Evolutionary conservation across 2,329 filamentous ascomycete genomes (phyloP).

Genomic region (Proliferodiscus dingleyae): DNA sequence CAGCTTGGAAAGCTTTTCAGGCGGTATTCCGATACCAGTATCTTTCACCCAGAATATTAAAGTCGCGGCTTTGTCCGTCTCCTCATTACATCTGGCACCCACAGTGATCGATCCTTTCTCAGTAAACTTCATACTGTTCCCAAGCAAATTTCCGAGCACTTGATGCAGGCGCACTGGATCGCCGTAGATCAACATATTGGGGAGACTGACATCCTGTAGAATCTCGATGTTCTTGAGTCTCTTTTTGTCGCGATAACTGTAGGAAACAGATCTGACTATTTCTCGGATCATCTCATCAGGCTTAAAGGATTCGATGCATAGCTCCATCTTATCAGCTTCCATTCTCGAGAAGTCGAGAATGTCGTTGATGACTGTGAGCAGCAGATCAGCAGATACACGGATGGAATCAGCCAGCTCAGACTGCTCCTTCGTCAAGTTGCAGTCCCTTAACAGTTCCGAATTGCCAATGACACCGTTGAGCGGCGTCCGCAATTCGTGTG

Average conservation of each 20-base stretch:
- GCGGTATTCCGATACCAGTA: slow-evolving; percentile 85
- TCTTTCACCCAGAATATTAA: slow-evolving; percentile 84
- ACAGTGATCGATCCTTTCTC: slow-evolving; percentile 83
- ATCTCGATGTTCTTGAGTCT: slow-evolving; percentile 60
- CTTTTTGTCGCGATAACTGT: slow-evolving; percentile 60
- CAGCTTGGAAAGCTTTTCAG: slow-evolving; percentile 75
- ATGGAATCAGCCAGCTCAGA: slow-evolving; percentile 85
- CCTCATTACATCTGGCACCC: slow-evolving; percentile 65
- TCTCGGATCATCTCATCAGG: slow-evolving; percentile 62
- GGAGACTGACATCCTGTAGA: slow-evolving; percentile 64
- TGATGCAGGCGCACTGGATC: slow-evolving; percentile 64
- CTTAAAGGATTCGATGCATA: slow-evolving; percentile 67
- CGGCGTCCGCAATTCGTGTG: slow-evolving; percentile 75
- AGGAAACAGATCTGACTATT: slow-evolving; percentile 61
- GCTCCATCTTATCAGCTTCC: slow-evolving; percentile 81
- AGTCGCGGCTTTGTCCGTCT: slow-evolving; percentile 65
- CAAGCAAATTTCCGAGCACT: slow-evolving; percentile 76
- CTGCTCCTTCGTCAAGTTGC: slow-evolving; percentile 68
- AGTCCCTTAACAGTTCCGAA: slow-evolving; percentile 76
- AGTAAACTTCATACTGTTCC: slow-evolving; percentile 93
- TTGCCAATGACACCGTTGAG: slow-evolving; percentile 88
- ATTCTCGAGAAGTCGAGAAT: slow-evolving; percentile 95
- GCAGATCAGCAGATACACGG: slow-evolving; percentile 75
- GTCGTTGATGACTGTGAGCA: slow-evolving; percentile 92
- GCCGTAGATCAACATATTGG: slow-evolving; percentile 63